Evolutionary conservation across 1,284 basidiomycete species (phyloP).

Genomic region (Ustanciosporium gigantosporum): DNA sequence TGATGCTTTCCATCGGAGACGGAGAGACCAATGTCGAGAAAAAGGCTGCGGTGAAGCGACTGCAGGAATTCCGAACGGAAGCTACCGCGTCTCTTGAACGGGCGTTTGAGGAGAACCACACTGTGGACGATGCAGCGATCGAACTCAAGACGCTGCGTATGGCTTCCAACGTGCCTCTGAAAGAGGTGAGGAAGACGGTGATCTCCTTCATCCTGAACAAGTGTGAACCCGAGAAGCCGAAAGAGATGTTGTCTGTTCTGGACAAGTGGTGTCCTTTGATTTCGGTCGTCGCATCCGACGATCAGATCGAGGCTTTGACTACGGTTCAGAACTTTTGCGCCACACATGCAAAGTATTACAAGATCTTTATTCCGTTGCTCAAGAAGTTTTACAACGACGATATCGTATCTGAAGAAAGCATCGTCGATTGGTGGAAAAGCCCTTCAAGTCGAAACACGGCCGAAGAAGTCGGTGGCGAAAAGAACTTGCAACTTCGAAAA

Average conservation of each 20-base stretch:
- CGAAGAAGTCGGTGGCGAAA: constrained; percentile 33
- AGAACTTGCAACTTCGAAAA: constrained; percentile 58
- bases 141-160: constrained; percentile 91
- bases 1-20: constrained; percentile 37
- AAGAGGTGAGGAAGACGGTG: constrained; percentile 76
- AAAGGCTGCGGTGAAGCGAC: constrained; percentile 37
- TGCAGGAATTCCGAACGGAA: constrained; percentile 74
- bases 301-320: constrained; percentile 60
- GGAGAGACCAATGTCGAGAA: constrained; percentile 49
- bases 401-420: constrained; percentile 62
- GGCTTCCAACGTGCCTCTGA: constrained; percentile 84
- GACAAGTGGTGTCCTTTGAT: constrained; percentile 62
- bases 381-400: constrained; percentile 63
- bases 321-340: constrained; percentile 50
- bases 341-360: constrained; percentile 35
- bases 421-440: constrained; percentile 62
- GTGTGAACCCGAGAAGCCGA: constrained; percentile 44
- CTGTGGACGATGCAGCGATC: constrained; percentile 85
- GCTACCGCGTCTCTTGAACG: constrained; percentile 80
- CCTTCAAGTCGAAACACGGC: constrained; percentile 18
- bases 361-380: constrained; percentile 62
- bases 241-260: constrained; percentile 50
- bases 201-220: constrained; percentile 64
- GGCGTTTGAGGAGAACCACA: constrained; percentile 86
- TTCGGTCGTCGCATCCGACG: constrained; percentile 58